Percentiles rank a stretch among this genome's conserved stretches.
Conservation (phyloP, 1,139 yeast genomes). For the Blastobotrys apis region DNA sequence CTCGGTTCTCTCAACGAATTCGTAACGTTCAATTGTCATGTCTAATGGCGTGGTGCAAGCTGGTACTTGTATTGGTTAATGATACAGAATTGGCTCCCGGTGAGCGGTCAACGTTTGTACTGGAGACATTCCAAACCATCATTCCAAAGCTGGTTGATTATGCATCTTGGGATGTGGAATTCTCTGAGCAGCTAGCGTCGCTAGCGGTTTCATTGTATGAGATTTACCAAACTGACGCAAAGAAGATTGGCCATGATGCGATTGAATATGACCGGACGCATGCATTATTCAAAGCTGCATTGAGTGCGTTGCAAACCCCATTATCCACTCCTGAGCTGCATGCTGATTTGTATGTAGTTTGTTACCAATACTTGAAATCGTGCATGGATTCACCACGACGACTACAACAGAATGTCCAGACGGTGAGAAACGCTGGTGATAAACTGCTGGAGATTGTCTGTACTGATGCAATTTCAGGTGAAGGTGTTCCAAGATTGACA, state of each 20-base stretch:
- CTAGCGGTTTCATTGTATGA: constrained; percentile 69
- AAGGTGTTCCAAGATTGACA: constrained; percentile 72
- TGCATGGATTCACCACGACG: constrained; percentile 37
- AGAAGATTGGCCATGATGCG: constrained; percentile 35
- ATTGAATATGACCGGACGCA: constrained; percentile 49
- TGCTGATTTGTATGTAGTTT: constrained; percentile 71
- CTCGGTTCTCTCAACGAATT: constrained; percentile 20
- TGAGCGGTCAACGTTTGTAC: constrained; percentile 55
- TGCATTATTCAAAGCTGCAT: constrained; percentile 67
- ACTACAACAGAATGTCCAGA: constrained; percentile 46
- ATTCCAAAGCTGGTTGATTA: constrained; percentile 75
- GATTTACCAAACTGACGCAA: constrained; percentile 47
- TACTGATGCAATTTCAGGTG: constrained; percentile 76
- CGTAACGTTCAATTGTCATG: constrained; percentile 52
- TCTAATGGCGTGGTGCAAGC: constrained; percentile 77
- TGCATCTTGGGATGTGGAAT: constrained; percentile 58
- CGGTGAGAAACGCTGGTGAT: constrained; percentile 56
- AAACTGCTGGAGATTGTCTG: constrained; percentile 61
- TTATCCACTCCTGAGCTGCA: constrained; percentile 64
- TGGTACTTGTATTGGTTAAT: constrained; percentile 66
- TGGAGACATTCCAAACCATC: constrained; percentile 70
- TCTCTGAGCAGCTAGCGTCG: constrained; percentile 74
- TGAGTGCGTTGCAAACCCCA: constrained; percentile 68
- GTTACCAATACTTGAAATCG: constrained; percentile 54
- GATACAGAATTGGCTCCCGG: constrained; percentile 47